Evolutionary conservation across 2,329 filamentous ascomycete genomes (phyloP), one percentile per base, ranked within the genome.

Genomic region (Fusarium domesticum): DNA sequence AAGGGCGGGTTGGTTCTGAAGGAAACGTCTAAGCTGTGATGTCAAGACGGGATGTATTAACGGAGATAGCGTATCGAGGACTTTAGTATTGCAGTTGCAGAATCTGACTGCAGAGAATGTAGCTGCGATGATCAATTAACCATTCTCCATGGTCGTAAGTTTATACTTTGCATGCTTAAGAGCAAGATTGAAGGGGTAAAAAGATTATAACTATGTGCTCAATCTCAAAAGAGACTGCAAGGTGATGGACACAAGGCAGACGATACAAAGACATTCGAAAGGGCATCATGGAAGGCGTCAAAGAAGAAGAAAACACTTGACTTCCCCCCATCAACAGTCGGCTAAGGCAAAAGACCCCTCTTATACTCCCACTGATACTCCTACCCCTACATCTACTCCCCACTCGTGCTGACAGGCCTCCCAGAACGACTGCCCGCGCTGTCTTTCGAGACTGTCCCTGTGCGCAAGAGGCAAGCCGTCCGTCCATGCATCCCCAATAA

Each of bases 1-100:
- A 70, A 79, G 19, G 86, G 85, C 1, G 83, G 79, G 0, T 64
- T 89, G 50, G 75, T 84, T 16, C 66, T 73, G 49, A 76, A 51
- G 39, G 48, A 58, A 36, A 52, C 37, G 42, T 60, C 66, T 5
- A 71, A 65, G 53, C 42, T 71, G 19, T 71, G 25, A 51, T 36
- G 17, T 19, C 6, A 19, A 35, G 33, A 33, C 6, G 31, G 14
- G 12, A 15, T 33, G 14, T 28, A 28, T 4, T 28, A 4, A 23
- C 7, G 23, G 10, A 28, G 4, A 28, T 28, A 10, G 7, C n/a
- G n/a, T n/a, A n/a, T n/a, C n/a, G n/a, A n/a, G n/a, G n/a, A n/a
- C n/a, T n/a, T n/a, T n/a, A n/a, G n/a, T n/a, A n/a, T n/a, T n/a
- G n/a, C n/a, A n/a, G n/a, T n/a, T n/a, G n/a, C n/a, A n/a, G n/a